Percentiles rank a stretch among this genome's conserved stretches.
phyloP scores from a whole-genome alignment of 306 rosid species.

The Dryas alaskensis region DNA sequence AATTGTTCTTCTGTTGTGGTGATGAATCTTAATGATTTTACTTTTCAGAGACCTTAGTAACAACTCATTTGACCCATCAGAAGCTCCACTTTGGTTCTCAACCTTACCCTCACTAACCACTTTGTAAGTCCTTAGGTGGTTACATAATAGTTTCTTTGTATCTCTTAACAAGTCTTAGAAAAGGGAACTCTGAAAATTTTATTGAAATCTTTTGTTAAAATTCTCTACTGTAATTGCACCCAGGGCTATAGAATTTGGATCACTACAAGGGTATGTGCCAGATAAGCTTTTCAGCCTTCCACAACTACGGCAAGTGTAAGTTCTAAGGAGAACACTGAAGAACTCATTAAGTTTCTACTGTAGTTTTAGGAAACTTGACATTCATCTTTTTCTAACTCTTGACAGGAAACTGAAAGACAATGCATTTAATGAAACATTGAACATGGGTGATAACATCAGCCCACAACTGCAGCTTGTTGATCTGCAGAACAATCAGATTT shows the following conservation, averaged over 20 bases:
- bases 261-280: conserved; percentile 65
- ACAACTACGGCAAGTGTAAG: conserved; percentile 84
- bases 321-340: conserved; percentile 12
- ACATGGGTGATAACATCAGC: conserved; percentile 61
- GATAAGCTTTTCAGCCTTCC: conserved; percentile 62
- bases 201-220: background rate
- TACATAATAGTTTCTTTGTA: background rate
- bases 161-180: background rate
- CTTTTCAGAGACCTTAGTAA: conserved; percentile 73
- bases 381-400: conserved; percentile 1
- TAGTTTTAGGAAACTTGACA: background rate
- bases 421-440: conserved; percentile 53
- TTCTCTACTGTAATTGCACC: background rate
- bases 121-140: conserved; percentile 50
- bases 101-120: conserved; percentile 62
- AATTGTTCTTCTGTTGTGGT: conserved; percentile 18
- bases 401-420: conserved; percentile 67
- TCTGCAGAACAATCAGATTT: conserved; percentile 67
- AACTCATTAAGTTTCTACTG: background rate
- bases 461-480: conserved; percentile 72
- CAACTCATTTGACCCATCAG: conserved; percentile 65
- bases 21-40: conserved; percentile 10
- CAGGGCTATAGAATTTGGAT: conserved; percentile 73
- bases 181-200: background rate
- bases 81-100: conserved; percentile 76